Percentiles rank a stretch among this genome's conserved stretches.
These are phyloP conservation scores for Beauveria varroae DNA, from an alignment of 2,329 filamentous ascomycete species.

Conservation along the genomic window DNA sequence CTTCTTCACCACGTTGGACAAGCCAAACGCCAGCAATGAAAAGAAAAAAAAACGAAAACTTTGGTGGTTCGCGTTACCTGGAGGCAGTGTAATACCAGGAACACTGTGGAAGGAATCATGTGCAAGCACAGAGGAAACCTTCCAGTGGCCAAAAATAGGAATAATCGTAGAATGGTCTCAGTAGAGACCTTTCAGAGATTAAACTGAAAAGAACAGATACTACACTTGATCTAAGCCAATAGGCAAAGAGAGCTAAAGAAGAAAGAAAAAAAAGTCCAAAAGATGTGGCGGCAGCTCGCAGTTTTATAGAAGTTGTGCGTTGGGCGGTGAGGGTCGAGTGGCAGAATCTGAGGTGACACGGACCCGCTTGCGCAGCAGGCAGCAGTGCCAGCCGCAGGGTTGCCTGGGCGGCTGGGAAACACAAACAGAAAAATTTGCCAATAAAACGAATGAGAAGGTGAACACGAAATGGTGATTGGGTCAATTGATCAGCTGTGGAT, in stretches of 20 bases:
- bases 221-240: conserved; percentile 88
- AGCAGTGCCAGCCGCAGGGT: background rate
- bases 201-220: conserved; percentile 97
- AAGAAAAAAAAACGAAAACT: conserved; percentile 18
- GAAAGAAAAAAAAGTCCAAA: conserved; percentile 22
- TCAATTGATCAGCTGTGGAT: background rate
- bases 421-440: background rate
- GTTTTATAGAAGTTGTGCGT: conserved; percentile 20
- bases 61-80: conserved; percentile 32
- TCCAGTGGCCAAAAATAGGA: conserved; percentile 49
- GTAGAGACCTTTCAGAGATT: conserved; percentile 82
- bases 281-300: conserved; percentile 14
- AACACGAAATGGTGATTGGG: background rate
- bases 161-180: conserved; percentile 68
- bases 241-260: conserved; percentile 39
- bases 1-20: conserved; percentile 33
- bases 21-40: conserved; percentile 33
- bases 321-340: conserved; percentile 15
- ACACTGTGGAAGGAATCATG: conserved; percentile 33
- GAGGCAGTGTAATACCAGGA: conserved; percentile 40
- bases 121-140: conserved; percentile 34
- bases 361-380: background rate
- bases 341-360: conserved; percentile 3
- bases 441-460: background rate
- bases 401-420: background rate